A percentile compares a stretch with the other conserved stretches of the same genome.
phyloP scores from a whole-genome alignment of 2,329 filamentous ascomycete species.

The Sporothrix curviconia region DNA sequence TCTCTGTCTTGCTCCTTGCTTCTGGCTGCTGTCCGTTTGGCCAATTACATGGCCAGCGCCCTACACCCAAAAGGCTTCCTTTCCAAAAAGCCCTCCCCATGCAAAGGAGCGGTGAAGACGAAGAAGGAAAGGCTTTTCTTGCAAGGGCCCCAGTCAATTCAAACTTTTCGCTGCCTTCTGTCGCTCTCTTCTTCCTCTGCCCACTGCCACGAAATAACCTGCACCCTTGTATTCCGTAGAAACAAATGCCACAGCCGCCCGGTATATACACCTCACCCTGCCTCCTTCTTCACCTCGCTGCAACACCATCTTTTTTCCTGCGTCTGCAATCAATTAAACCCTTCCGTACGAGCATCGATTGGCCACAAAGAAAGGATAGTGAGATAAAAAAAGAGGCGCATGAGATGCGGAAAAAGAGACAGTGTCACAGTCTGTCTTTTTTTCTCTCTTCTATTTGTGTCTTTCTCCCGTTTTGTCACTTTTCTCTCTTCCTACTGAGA shows the following conservation, averaged over 20 bases:
- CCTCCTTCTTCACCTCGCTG: too few species aligned
- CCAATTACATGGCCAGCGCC: background rate
- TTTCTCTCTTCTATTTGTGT: too few species aligned
- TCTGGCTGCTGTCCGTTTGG: background rate
- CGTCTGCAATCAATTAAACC: constrained; percentile 6
- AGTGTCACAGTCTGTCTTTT: too few species aligned
- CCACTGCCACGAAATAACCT: too few species aligned
- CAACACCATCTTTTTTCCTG: too few species aligned
- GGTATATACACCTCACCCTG: too few species aligned
- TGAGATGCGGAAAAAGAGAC: background rate
- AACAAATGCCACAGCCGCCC: too few species aligned
- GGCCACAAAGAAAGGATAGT: background rate
- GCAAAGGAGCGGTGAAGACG: constrained; percentile 4
- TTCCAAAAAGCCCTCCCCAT: background rate
- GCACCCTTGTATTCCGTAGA: too few species aligned
- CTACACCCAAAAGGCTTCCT: background rate
- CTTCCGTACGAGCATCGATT: background rate
- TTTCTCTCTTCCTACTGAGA: background rate
- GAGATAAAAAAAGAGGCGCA: background rate
- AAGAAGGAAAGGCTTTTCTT: background rate
- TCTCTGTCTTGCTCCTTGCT: background rate
- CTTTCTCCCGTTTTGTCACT: background rate
- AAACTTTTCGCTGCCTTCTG: too few species aligned
- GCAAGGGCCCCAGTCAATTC: background rate
- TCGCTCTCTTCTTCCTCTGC: too few species aligned